Evolutionary conservation across 495 filamentous ascomycete species (phyloP), one percentile per base, ranked within the genome.

Genomic region (Aspergillus haitiensis): DNA sequence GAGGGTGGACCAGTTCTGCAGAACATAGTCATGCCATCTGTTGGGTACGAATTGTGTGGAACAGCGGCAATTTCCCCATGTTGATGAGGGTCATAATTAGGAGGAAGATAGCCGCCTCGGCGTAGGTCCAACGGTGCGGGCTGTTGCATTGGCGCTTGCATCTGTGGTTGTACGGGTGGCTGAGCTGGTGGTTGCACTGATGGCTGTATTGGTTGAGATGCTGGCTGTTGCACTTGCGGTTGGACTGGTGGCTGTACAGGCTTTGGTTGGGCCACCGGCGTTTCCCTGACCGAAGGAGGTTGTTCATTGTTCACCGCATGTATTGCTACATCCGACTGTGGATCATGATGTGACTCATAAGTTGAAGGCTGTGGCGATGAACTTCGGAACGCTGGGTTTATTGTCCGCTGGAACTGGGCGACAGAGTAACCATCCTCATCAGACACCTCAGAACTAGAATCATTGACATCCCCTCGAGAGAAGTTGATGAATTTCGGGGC

Each of bases 401-500:
- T 96, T 11, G 88, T 90, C 55, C 95, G 84, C 59, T 93, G 91
- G 72, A 98, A 99, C 68, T 97, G 92, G 12, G 95, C 95, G 16
- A 97, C 91, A 0, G 90, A 94, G 61, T 94, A 98, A 56, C 81
- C 87, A 2, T 93, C 92, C 4, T 90, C 90, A 16, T 96, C 92
- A 0, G 90, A 93, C 27, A 82, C 78, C 54, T 95, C 92, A 0
- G 93, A 97, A 65, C 83, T 84, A 31, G 82, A 82, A 61, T 97
- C 94, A 44, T 89, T 85, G 36, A 88, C 71, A 67, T 98, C 94
- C 6, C 95, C 94, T 16, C 94, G 89, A 70, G 90, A 93, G 75
- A 97, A 99, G 78, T 99, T 96, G 82, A 99, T 96, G 71, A 96
- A 99, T 74, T 91, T 96, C 39, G 95, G 95, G 31, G 95, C 85